Evolutionary conservation across 495 filamentous ascomycete genomes (phyloP).

Genomic region (Penicillium manginii): DNA sequence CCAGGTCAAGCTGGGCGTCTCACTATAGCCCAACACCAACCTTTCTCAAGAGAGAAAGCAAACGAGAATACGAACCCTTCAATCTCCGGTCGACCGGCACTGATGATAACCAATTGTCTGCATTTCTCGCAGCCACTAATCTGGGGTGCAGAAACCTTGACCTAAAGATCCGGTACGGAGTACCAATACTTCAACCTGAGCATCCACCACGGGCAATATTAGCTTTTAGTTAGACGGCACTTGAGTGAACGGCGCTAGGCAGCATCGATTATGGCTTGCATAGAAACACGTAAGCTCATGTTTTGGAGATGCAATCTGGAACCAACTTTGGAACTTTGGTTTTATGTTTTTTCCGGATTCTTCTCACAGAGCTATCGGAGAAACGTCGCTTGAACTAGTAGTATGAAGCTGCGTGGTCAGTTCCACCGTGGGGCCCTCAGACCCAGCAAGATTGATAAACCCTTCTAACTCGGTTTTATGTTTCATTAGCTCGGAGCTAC

Average conservation of each 20-base stretch:
- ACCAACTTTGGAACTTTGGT: background rate
- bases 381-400: slow-evolving; percentile 2
- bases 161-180: background rate
- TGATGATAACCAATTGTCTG: background rate
- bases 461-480: background rate
- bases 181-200: background rate
- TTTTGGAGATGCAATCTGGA: background rate
- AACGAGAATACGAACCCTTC: background rate
- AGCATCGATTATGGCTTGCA: background rate
- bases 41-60: background rate
- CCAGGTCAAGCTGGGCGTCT: background rate
- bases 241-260: background rate
- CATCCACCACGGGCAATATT: background rate
- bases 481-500: background rate
- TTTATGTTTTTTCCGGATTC: background rate
- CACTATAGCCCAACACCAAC: background rate
- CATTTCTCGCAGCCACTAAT: background rate
- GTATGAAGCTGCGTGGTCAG: background rate
- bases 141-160: background rate
- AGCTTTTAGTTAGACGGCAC: background rate
- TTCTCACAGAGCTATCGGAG: background rate
- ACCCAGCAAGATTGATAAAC: slow-evolving; percentile 5
- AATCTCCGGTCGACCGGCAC: background rate
- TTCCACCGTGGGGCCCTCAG: background rate
- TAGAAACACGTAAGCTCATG: background rate